Percentiles rank a stretch among this genome's conserved stretches.
Evolutionary conservation across 148 eudicot genomes (phyloP).

Genomic region (Pouteria glomerata): DNA sequence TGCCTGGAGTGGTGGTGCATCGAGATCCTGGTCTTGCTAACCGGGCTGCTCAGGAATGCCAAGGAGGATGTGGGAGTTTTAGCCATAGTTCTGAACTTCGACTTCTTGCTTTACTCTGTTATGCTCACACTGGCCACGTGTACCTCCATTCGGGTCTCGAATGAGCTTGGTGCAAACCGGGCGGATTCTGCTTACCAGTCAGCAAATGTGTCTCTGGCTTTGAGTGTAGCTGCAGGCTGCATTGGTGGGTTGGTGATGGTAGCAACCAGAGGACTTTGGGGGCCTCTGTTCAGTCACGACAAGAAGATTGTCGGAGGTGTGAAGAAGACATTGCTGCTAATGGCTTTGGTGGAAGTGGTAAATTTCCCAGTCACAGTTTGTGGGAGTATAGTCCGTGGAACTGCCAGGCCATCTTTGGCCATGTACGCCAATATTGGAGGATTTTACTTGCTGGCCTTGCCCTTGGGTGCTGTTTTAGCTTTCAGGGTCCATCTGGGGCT

Average conservation of each 20-base stretch:
- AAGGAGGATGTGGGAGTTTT: slow-evolving; percentile 54
- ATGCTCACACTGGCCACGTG: slow-evolving; percentile 70
- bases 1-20: slow-evolving; percentile 97
- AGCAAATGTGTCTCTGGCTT: slow-evolving; percentile 39
- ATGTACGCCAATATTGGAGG: slow-evolving; percentile 67
- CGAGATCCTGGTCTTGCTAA: slow-evolving; percentile 65
- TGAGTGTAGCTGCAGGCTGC: slow-evolving; percentile 37
- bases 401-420: slow-evolving; percentile 68
- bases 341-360: slow-evolving; percentile 66
- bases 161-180: slow-evolving; percentile 66
- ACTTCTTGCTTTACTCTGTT: slow-evolving; percentile 64
- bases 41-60: slow-evolving; percentile 55
- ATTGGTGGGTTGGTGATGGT: slow-evolving; percentile 48
- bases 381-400: slow-evolving; percentile 78
- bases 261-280: slow-evolving; percentile 56
- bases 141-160: slow-evolving; percentile 74
- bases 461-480: slow-evolving; percentile 50
- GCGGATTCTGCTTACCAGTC: slow-evolving; percentile 40
- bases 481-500: slow-evolving; percentile 60
- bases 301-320: slow-evolving; percentile 46
- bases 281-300: slow-evolving; percentile 51
- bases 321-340: slow-evolving; percentile 57
- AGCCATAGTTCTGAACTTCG: slow-evolving; percentile 77
- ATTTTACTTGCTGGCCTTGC: slow-evolving; percentile 77
- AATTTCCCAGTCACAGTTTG: slow-evolving; percentile 67